Evolutionary conservation across 257 asterid genomes (phyloP), one percentile per base, ranked within the genome.

Genomic region (Lycium ferocissimum): DNA sequence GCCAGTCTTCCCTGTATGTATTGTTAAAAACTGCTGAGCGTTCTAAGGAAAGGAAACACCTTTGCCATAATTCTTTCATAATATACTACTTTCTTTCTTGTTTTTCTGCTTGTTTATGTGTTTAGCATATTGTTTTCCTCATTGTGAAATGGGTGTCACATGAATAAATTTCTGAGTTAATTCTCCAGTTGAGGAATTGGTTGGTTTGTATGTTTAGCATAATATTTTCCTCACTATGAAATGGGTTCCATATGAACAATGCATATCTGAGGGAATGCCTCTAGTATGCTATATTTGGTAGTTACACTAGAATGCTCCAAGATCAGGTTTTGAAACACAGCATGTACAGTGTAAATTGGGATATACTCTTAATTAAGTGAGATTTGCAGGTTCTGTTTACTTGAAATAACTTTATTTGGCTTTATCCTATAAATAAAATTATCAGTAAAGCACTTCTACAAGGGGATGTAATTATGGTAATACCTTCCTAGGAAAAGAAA

Each of bases 401-500:
- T 49, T 75, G 81, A n/a, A 40, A 49, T 75, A 49, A 75, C 62
- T 22, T 49, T 22, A 3, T 14, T 75, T 75, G 81, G 81, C 62
- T 75, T 12, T 49, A 75, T 22, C 61, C 8, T 75, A 75, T 7
- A 49, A 20, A 20, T 20, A 20, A n/a, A 75, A 22, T 75, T 75
- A 75, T 75, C n/a, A 75, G 37, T 49, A 49, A 22, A 49, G 45
- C 62, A 75, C 45, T 33, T 7, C 22, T 26, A 75, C 59, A 75
- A 49, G 43, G 43, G 59, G 45, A 22, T 22, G 62, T 13, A 49
- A 75, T 12, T 47, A 75, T 75, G 14, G 22, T 75, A 75, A 22
- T 75, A 13, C 14, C 81, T 51, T 75, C 81, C 22, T 75, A 75
- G 61, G 81, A 75, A 73, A 45, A 73, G 13, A 49, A 72, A 75